Base-by-base conservation (phyloP, 495 filamentous ascomycete species). In the Echria macrotheca region DNA sequence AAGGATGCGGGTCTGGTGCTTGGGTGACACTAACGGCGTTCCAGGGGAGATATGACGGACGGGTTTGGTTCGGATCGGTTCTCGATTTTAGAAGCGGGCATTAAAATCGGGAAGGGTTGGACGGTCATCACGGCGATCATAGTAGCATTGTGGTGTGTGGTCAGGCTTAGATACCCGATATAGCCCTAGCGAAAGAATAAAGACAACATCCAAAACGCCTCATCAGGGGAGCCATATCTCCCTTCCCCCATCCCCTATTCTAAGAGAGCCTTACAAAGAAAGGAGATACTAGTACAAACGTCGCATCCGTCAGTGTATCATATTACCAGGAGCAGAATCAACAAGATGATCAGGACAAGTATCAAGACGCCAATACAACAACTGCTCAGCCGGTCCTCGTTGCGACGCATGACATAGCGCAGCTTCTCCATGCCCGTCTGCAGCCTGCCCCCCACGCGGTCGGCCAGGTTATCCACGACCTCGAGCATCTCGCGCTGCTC, bases 361-460 rank as follows among this genome's bases (percentile, higher is more conserved):
- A 95, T 93, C 55, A 96, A 74, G 12, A 91, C 59, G 11, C 72
- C 87, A 55, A 98, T 96, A 68, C 90, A 97, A 67, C 91, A 96
- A 60, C 89, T 87, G 50, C 89, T 96, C 75, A 83, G 69, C 67
- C 73, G 71, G 82, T 94, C 93, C 75, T 97, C 93, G 70, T 95
- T 97, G 73, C 84, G 81, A 67, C 85, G 79, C 56, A 97, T 83
- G 51, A 98, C 84, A 66, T 83, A 79, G 40, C 80, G 80, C 52
- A 97, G 76, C 66, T 83, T 89, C 67, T 88, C 84, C 71, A 96
- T 81, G 4, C 94, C 93, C 56, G 76, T 86, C 67, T 85, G 78
- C 59, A 98, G 64, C 64, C 93, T 84, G 10, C 87, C 87, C 8
- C 89, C 89, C 0, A 97, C 89, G 24, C 90, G 76, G 63, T 95